Conservation (phyloP, 176 grass and related monocot genomes). For the Eremochloa ophiuroides region DNA sequence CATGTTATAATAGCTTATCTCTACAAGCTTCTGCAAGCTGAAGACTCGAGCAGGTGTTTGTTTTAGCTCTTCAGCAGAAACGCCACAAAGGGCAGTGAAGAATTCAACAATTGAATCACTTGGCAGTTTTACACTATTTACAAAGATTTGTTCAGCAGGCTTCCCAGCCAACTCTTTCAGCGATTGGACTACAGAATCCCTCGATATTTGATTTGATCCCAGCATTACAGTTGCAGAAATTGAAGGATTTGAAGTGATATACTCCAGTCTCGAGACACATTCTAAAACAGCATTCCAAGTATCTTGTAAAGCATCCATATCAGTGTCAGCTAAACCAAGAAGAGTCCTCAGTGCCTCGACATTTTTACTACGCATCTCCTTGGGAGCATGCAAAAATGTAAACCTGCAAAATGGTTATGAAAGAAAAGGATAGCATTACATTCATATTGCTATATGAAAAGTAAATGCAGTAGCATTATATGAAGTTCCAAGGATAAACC, state of each 20-base stretch:
- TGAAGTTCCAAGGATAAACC: conserved; percentile 7
- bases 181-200: conserved; percentile 81
- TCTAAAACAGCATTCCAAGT: conserved; percentile 99
- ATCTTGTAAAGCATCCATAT: conserved; percentile 92
- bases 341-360: conserved; percentile 90
- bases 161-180: conserved; percentile 92
- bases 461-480: not conserved
- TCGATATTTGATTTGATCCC: conserved; percentile 98
- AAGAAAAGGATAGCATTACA: conserved; percentile 1
- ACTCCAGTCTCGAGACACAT: conserved; percentile 95
- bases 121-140: conserved; percentile 94
- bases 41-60: conserved; percentile 90
- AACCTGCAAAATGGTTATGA: conserved; percentile 67
- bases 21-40: conserved; percentile 99
- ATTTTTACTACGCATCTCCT: conserved; percentile 99
- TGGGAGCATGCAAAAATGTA: conserved; percentile 96
- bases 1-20: conserved; percentile 99
- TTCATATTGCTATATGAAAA: conserved; percentile 11
- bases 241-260: conserved; percentile 84
- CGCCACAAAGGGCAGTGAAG: conserved; percentile 78
- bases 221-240: conserved; percentile 91
- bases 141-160: conserved; percentile 91
- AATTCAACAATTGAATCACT: conserved; percentile 99
- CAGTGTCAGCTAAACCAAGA: conserved; percentile 84
- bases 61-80: conserved; percentile 97